A percentile compares a stretch with the other conserved stretches of the same genome.
These are phyloP conservation scores for Exsudoporus floridanus DNA, from an alignment of 1,284 basidiomycete species.

Conservation along the genomic window DNA sequence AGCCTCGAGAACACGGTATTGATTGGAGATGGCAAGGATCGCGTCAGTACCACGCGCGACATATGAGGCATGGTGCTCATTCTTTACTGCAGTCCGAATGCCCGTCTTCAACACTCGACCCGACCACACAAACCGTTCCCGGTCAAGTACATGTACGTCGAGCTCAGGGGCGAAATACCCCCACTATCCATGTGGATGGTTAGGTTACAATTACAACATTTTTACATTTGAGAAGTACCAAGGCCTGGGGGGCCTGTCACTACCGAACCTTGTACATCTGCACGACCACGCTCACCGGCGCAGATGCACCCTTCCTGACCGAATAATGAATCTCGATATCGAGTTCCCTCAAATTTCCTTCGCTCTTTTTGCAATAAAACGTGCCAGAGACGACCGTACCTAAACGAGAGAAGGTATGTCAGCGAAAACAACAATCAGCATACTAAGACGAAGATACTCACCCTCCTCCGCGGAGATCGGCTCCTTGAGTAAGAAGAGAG, in stretches of 20 bases:
- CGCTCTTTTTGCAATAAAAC: conserved; percentile 82
- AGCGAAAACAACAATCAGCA: neutral
- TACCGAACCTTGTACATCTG: conserved; percentile 79
- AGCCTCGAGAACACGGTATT: conserved; percentile 66
- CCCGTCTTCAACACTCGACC: conserved; percentile 66
- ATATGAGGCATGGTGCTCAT: conserved; percentile 1
- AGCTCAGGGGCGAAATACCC: conserved; percentile 64
- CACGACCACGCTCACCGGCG: conserved; percentile 47
- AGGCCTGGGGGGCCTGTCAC: conserved; percentile 39
- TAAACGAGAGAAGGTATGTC: conserved; percentile 28
- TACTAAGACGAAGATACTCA: conserved; percentile 31
- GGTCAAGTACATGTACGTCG: conserved; percentile 63
- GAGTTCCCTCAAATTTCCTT: conserved; percentile 83
- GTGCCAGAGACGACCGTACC: conserved; percentile 78
- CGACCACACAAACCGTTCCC: conserved; percentile 49
- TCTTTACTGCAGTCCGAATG: conserved; percentile 38
- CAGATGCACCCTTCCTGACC: conserved; percentile 41
- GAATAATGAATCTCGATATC: conserved; percentile 91
- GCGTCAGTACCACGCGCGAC: conserved; percentile 43
- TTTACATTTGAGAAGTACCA: no score
- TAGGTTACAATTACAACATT: no score
- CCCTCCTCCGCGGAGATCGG: conserved; percentile 77
- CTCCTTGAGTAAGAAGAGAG: conserved; percentile 82
- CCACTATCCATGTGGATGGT: conserved; percentile 62
- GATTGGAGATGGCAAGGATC: conserved; percentile 63